Evolutionary conservation across 2,329 filamentous ascomycete species (phyloP).

Genomic region (Verticillium klebahnii): DNA sequence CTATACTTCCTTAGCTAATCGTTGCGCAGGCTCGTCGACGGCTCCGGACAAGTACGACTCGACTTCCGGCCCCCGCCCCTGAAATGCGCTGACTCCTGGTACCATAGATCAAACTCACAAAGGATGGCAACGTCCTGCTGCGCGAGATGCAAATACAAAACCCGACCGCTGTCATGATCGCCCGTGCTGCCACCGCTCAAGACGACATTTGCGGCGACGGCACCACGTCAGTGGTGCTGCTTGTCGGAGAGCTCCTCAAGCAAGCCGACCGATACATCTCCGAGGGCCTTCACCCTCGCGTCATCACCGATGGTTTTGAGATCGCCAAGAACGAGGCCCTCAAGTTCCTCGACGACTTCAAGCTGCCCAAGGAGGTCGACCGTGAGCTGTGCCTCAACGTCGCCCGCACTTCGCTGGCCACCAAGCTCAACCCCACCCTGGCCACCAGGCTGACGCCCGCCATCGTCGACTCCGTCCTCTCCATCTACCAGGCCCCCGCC

Average conservation of each 20-base stretch:
- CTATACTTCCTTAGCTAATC: slow-evolving; percentile 19
- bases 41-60: slow-evolving; percentile 57
- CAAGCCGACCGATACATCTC: slow-evolving; percentile 95
- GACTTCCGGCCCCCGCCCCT: slow-evolving; percentile 4
- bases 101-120: slow-evolving; percentile 89
- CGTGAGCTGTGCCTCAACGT: slow-evolving; percentile 91
- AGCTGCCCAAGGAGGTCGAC: slow-evolving; percentile 82
- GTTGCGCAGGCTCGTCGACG: slow-evolving; percentile 57
- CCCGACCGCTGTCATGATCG: slow-evolving; percentile 86
- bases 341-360: slow-evolving; percentile 95
- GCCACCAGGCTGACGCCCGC: slow-evolving; percentile 89
- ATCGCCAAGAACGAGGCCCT: slow-evolving; percentile 90
- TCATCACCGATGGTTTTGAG: slow-evolving; percentile 97
- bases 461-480: slow-evolving; percentile 92
- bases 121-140: slow-evolving; percentile 87
- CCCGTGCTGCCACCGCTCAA: slow-evolving; percentile 85
- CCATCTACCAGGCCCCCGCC: slow-evolving; percentile 82
- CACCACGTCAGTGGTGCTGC: slow-evolving; percentile 90
- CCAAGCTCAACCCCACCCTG: slow-evolving; percentile 86
- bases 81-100: slow-evolving; percentile 15
- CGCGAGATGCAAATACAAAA: slow-evolving; percentile 94
- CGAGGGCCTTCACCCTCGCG: slow-evolving; percentile 92
- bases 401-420: slow-evolving; percentile 88
- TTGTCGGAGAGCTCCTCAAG: slow-evolving; percentile 96
- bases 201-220: slow-evolving; percentile 98